Evolutionary conservation across 164 flowering plant genomes (phyloP).

Genomic region (Tetrastigma voinierianum): DNA sequence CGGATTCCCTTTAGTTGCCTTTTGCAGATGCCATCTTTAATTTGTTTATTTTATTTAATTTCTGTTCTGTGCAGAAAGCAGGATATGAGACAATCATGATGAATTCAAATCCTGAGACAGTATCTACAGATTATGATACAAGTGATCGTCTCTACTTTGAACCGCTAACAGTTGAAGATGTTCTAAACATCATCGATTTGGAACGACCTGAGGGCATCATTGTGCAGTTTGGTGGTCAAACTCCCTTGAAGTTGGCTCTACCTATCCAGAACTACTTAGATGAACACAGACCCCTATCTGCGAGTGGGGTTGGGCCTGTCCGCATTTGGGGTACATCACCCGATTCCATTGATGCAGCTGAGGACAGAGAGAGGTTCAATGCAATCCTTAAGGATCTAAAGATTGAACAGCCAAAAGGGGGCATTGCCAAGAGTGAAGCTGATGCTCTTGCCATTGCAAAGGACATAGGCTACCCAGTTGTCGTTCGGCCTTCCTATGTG

Average conservation of each 20-base stretch:
- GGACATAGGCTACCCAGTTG: slow-evolving; percentile 83
- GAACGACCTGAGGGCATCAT: slow-evolving; percentile 93
- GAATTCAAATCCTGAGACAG: slow-evolving; percentile 98
- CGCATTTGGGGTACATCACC: slow-evolving; percentile 90
- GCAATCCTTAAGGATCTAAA: slow-evolving; percentile 63
- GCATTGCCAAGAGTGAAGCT: slow-evolving; percentile 76
- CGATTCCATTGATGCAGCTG: slow-evolving; percentile 92
- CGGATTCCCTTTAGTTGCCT: no score
- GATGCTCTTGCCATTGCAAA: slow-evolving; percentile 77
- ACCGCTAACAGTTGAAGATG: slow-evolving; percentile 94
- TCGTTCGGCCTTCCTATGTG: slow-evolving; percentile 88
- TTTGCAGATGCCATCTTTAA: not conserved
- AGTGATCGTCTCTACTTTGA: slow-evolving; percentile 98
- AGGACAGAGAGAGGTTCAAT: slow-evolving; percentile 84
- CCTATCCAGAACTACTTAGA: slow-evolving; percentile 77
- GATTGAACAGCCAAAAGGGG: slow-evolving; percentile 85
- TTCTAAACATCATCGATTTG: slow-evolving; percentile 72
- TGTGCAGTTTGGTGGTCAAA: slow-evolving; percentile 93
- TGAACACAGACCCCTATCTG: slow-evolving; percentile 46
- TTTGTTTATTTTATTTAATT: not conserved
- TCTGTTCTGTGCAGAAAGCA: slow-evolving; percentile 49
- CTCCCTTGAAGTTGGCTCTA: slow-evolving; percentile 78
- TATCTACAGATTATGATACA: slow-evolving; percentile 95
- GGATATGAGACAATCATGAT: slow-evolving; percentile 95
- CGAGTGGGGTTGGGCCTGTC: slow-evolving; percentile 67